These are phyloP conservation scores for Geotrichum carabidarum DNA, from an alignment of 1,139 yeast species.

Conservation along the genomic window DNA sequence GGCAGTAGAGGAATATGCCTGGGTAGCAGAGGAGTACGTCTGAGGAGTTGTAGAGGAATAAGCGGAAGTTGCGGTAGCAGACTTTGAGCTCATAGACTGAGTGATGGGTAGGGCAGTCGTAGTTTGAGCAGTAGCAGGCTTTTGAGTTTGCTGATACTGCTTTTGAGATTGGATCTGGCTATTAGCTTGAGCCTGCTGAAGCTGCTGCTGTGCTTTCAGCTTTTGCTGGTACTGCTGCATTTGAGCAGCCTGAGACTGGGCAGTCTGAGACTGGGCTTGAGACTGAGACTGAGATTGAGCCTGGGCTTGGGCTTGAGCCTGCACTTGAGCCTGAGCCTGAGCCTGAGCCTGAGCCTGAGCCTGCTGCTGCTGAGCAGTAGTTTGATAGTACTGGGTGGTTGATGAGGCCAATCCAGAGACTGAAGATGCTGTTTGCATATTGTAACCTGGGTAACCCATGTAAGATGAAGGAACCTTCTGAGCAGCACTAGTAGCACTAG, in stretches of 20 bases:
- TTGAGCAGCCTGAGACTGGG: not conserved
- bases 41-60: too few relatives aligned
- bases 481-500: not conserved
- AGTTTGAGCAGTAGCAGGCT: not conserved
- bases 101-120: not conserved
- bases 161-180: conserved; percentile 25
- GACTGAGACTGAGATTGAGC: not conserved
- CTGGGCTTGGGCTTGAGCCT: conserved; percentile 5
- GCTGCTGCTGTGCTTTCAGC: conserved; percentile 1
- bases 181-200: conserved; percentile 60
- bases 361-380: not conserved
- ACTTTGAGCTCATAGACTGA: not conserved
- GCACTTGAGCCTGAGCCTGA: conserved; percentile 3
- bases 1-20: not conserved
- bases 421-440: not conserved
- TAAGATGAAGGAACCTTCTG: not conserved
- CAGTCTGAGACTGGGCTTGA: not conserved
- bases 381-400: not conserved
- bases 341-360: not conserved
- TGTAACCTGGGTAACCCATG: not conserved
- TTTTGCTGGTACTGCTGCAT: conserved; percentile 2
- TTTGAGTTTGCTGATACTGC: conserved; percentile 23
- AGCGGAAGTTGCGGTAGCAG: conserved; percentile 26
- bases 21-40: conserved; percentile 45
- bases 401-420: not conserved